Conservation (phyloP, 2,329 filamentous ascomycete species). For the Fusarium zealandicum region DNA sequence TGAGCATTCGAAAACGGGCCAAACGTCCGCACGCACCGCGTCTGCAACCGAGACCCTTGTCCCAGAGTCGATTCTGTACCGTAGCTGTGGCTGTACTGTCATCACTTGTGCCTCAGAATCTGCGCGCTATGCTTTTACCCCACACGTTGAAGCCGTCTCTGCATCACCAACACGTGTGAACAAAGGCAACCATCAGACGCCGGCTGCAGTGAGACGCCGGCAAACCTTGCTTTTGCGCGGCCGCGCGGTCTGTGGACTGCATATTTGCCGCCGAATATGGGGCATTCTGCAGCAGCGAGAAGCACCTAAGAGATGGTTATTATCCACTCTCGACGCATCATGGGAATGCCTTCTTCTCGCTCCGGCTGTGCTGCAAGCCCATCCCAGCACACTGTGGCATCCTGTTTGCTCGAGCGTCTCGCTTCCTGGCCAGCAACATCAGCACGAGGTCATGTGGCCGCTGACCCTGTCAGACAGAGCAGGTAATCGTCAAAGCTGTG, state of each 20-base stretch:
- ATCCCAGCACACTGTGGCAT: slow-evolving; percentile 4
- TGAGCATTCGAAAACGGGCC: slow-evolving; percentile 24
- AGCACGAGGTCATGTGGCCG: slow-evolving; percentile 34
- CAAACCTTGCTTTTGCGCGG: slow-evolving; percentile 2
- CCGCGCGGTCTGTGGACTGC: slow-evolving; percentile 10
- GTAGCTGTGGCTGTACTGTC: slow-evolving; percentile 7
- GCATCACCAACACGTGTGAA: slow-evolving; percentile 17
- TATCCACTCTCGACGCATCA: background rate
- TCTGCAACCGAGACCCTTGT: slow-evolving; percentile 27
- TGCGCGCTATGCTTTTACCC: slow-evolving; percentile 9
- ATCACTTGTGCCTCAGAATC: slow-evolving; percentile 5
- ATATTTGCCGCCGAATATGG: slow-evolving; percentile 1
- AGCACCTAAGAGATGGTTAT: background rate
- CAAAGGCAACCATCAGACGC: slow-evolving; percentile 14
- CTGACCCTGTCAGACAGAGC: slow-evolving; percentile 23
- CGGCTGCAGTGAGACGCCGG: slow-evolving; percentile 1
- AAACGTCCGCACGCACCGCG: slow-evolving; percentile 27
- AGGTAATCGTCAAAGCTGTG: slow-evolving; percentile 14
- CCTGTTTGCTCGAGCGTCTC: slow-evolving; percentile 18
- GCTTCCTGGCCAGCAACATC: slow-evolving; percentile 21
- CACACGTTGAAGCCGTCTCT: slow-evolving; percentile 4
- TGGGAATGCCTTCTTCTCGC: slow-evolving; percentile 4
- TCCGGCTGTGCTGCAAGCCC: slow-evolving; percentile 3
- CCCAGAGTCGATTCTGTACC: slow-evolving; percentile 6
- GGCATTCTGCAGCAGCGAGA: background rate